phyloP scores from a whole-genome alignment of 371 early-diverging fungal genomes.

The Syncephalastrum monosporum region DNA sequence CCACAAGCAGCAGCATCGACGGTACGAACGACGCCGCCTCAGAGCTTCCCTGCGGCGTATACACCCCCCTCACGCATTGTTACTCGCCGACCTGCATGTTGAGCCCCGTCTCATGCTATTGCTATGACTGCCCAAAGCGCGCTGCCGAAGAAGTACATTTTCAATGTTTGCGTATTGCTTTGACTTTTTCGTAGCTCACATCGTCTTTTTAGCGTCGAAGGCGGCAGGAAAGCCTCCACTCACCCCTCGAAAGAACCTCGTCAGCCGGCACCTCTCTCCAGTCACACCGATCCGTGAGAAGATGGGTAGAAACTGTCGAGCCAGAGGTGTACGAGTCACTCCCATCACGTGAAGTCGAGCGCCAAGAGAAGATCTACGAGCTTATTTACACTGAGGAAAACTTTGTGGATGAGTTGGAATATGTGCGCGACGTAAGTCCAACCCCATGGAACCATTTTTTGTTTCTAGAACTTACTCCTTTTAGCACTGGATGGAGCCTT shows the following conservation, averaged over 20 bases:
- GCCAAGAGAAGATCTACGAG: slow-evolving; percentile 93
- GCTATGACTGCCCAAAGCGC: slow-evolving; percentile 73
- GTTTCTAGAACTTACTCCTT: background rate
- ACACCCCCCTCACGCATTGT: slow-evolving; percentile 81
- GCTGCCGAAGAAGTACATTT: slow-evolving; percentile 1
- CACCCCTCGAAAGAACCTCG: background rate
- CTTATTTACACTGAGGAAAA: slow-evolving; percentile 87
- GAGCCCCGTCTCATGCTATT: slow-evolving; percentile 73
- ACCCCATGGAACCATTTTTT: background rate
- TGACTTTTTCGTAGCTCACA: background rate
- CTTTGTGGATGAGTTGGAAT: slow-evolving; percentile 76
- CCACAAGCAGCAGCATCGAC: slow-evolving; percentile 8
- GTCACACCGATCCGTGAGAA: slow-evolving; percentile 3
- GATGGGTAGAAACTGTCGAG: slow-evolving; percentile 20
- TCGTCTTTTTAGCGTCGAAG: background rate
- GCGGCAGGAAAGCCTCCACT: background rate
- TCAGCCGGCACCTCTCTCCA: slow-evolving; percentile 4
- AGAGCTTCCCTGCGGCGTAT: slow-evolving; percentile 71
- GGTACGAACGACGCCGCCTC: background rate
- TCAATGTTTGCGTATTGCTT: slow-evolving; percentile 1
- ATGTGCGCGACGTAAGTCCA: slow-evolving; percentile 29
- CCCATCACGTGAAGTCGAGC: slow-evolving; percentile 63
- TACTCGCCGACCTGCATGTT: slow-evolving; percentile 87
- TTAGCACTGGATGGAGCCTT: slow-evolving; percentile 68
- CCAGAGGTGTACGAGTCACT: slow-evolving; percentile 16